Evolutionary conservation across 1,284 basidiomycete species (phyloP), one percentile per base, ranked within the genome.

Genomic region (Cystobasidiaceae sp.): DNA sequence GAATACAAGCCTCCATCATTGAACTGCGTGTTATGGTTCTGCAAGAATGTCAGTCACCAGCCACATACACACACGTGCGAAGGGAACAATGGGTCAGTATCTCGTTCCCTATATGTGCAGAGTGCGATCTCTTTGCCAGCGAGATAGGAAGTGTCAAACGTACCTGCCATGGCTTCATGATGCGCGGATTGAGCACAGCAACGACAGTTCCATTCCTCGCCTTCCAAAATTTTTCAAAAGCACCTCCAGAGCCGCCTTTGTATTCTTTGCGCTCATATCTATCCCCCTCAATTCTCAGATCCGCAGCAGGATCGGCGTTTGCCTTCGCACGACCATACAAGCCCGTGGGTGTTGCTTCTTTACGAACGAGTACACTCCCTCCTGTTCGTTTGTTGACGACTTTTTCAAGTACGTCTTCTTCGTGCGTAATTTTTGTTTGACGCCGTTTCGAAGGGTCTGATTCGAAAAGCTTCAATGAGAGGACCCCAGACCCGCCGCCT

Each of bases 401-500:
- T 30, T 15, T 23, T 55, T 60, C 15, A 33, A 34, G 23, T 67
- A 25, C 33, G 44, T 70, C 66, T 87, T 85, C 67, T 81, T 51
- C 52, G 44, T 33, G 17, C 7, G 39, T 17, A 23, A 6, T 11
- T 25, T 51, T 55, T 7, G 21, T 48, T n/a, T 34, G 27, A 23
- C 50, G 49, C 19, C 48, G n/a, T 34, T 52, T 25, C 23, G 33
- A 69, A n/a, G 72, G 67, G 71, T 97, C 90, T 17, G 92, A 82
- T 75, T 97, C 91, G 73, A 97, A 97, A 23, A 97, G 81, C 44
- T 96, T 77, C 63, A 98, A 76, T 21, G 86, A 86, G 33, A 97
- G 77, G 54, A 86, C 82, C 1, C 91, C 90, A 74, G 96, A 90
- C 0, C 94, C 94, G 23, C 85, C 78, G 32, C 81, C 77, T 25